Evolutionary conservation across 2,329 filamentous ascomycete species (phyloP), one percentile per base, ranked within the genome.

Genomic region (Calonectria pauciramosa): DNA sequence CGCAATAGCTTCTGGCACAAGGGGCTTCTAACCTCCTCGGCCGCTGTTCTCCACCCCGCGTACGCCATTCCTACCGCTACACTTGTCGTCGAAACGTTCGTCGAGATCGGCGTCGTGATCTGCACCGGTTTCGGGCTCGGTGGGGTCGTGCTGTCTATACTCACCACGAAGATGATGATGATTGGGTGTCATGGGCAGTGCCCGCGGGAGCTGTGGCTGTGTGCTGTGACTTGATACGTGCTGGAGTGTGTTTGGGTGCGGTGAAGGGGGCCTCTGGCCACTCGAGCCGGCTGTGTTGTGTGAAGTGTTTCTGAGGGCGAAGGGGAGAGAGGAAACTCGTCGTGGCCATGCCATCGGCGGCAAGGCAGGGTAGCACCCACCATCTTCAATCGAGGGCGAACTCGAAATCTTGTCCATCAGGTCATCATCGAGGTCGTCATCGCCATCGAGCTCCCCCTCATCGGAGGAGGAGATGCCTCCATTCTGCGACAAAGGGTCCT

Each of bases 381-480:
- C 96, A 94, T 99, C 96, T 89, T 98, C 96, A 86, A 99, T 99
- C 81, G 96, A 99, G 83, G 97, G 97, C 82, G 96, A 99, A 86
- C 96, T 99, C 82, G 96, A 99, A 79, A 99, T 98, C 86, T 97
- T 97, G 88, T 99, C 97, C 94, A 98, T 95, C 93, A 98, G 93
- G 85, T 99, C 96, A 86, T 98, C 90, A 82, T 97, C 96, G 84
- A 96, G 87, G 81, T 94, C 91, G 80, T 94, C 94, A 75, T 92
- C 92, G 78, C 91, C 91, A 79, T 94, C 91, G 81, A 91, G 86
- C 77, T 95, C 93, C 63, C 90, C 91, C 76, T 94, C 93, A 79
- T 91, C 89, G 60, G 84, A 85, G 54, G 88, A 87, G 64, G 87
- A 86, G 76, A 86, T 78, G 76, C 89, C 90, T 75, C 91, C 92